Base-by-base conservation (phyloP, 306 rosid species). In the Vigna hirtella region DNA sequence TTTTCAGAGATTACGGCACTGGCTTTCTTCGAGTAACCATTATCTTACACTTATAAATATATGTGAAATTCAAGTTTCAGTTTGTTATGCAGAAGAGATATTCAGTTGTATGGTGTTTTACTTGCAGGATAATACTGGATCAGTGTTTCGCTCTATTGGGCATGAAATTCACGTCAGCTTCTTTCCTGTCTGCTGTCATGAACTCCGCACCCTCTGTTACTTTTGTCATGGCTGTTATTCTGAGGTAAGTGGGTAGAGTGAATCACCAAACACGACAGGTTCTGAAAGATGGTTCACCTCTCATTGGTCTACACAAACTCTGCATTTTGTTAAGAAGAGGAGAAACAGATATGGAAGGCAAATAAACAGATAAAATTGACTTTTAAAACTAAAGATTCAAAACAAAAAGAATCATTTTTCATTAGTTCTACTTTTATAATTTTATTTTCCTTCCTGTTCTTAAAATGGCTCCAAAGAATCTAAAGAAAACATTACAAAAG, bases 1-100 rank as follows among this genome's bases (percentile, higher is more conserved):
- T 95, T 95, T 79, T 40, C 78, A 14, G 86, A 90, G 87, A 81
- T 95, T 34, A 82, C 88, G 77, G 84, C 77, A 18, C 88, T 95
- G 5, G 97, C 90, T 68, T 89, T 95, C 77, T 88, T 93, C 49
- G 99, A 90, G 98, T 94, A 72, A 89, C 87, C 15, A 40, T 40
- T 48, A 28, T 48, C 30, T 2, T 30, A 18, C 4, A 2, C 66
- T 59, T 59, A 26, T 1, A 45, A 0, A 16, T 53, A 53, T 20
- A 24, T 0, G 12, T 24, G 36, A 57, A 57, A 57, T 24, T 24
- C 17, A 26, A 55, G 7, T 53, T 53, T 1, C 2, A 16, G 20
- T 51, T 52, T 4, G 6, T 52, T 43, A 14, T 28, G 9, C 8
- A 14, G 3, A 1, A 24, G 40, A 11, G 5, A 38, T 40, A 26